Evolutionary conservation across 257 asterid genomes (phyloP), one percentile per base, ranked within the genome.

Genomic region (Salvia hispanica): DNA sequence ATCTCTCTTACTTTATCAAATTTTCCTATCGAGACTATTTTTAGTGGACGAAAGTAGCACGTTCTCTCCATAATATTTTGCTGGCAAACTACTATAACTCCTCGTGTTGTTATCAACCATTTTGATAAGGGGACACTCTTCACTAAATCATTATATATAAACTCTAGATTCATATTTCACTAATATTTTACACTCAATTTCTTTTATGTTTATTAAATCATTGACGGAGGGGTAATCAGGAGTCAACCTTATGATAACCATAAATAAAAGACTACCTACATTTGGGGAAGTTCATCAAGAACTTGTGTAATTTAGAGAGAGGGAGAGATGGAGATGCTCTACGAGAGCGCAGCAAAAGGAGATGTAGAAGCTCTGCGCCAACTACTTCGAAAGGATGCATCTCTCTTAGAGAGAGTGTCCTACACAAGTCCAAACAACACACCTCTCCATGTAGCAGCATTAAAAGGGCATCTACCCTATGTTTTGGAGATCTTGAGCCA

Each of bases 361-460:
- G 72, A 86, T 36, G 66, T 39, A 8, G 6, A 0, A 10, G 18
- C 28, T 21, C 45, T 86, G 7, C 73, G 3, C 0, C 69, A 78
- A 7, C 50, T 82, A 33, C 78, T 74, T 66, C 5, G 58, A 62
- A 12, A 60, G 2, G 86, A 83, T 63, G 73, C 52, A 44, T 42
- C 67, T 7, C 58, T 86, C 53, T 79, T 84, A 0, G 80, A 84
- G 3, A 78, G 75, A 62, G 66, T 77, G 21, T 80, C 71, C 6
- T 72, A 70, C 43, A 80, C 80, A 6, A 39, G 58, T 61, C 72
- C 70, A 31, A 70, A 66, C 43, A 83, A 78, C 73, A 80, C 83
- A 25, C 85, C 83, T 10, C 59, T 86, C 9, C 93, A 86, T 39
- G 40, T 80, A 18, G 88, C 90, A 44, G 62, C 81, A 16, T 51